Percentiles rank a stretch among this genome's conserved stretches.
These are phyloP conservation scores for Vigna reflexopilosa DNA, from an alignment of 306 rosid species.

Conservation along the genomic window DNA sequence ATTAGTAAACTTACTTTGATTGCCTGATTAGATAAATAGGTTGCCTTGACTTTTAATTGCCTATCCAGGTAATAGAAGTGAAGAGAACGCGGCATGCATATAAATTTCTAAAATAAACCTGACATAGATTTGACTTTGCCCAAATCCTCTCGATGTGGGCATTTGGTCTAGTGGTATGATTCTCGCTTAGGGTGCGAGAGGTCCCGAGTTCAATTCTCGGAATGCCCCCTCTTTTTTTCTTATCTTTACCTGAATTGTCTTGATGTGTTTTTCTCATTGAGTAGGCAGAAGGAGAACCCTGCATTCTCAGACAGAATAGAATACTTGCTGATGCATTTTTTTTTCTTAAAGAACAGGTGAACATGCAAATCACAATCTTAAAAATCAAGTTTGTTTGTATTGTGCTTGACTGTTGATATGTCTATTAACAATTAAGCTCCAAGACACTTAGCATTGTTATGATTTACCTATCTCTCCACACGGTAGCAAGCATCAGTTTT, in stretches of 20 bases:
- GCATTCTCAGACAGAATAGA: neutral
- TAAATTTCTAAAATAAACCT: neutral
- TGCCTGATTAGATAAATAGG: conserved; percentile 3
- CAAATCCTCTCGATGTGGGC: conserved; percentile 3
- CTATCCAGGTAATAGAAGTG: conserved; percentile 3
- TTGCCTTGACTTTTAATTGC: conserved; percentile 13
- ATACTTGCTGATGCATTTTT: too few relatives aligned
- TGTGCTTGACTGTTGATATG: neutral
- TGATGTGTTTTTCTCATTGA: neutral
- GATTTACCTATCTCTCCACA: neutral
- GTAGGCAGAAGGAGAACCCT: neutral
- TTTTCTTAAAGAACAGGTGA: neutral
- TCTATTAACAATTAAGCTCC: too few relatives aligned
- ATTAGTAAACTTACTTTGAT: conserved; percentile 5
- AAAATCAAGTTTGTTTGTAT: neutral
- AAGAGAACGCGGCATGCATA: neutral
- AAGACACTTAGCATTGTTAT: neutral
- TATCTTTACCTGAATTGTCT: neutral
- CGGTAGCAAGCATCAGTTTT: neutral
- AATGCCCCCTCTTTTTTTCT: conserved; percentile 30
- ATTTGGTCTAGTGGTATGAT: conserved; percentile 75
- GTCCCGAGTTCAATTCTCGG: conserved; percentile 58
- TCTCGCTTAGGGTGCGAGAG: conserved; percentile 79
- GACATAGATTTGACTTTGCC: neutral
- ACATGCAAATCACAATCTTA: neutral